Conservation (phyloP, 768 basidiomycete species). For the Galerina marginata region DNA sequence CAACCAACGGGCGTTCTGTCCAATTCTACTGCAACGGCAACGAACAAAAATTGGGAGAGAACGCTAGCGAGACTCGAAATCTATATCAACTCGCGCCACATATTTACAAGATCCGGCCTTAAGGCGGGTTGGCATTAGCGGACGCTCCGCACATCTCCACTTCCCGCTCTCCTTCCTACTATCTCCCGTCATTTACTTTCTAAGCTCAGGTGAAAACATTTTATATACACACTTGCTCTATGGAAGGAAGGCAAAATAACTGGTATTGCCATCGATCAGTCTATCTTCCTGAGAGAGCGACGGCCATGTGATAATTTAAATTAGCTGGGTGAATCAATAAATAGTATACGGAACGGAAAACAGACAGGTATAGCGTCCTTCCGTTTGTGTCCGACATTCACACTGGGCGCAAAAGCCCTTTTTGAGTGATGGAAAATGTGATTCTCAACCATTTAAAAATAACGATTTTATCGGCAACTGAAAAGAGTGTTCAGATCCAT, state of each 20-base stretch:
- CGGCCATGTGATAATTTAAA: slow-evolving; percentile 31
- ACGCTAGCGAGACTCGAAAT: neutral
- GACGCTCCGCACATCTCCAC: slow-evolving; percentile 31
- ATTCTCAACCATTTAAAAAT: no score
- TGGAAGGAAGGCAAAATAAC: neutral
- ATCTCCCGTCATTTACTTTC: neutral
- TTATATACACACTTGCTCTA: neutral
- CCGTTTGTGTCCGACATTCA: slow-evolving; percentile 19
- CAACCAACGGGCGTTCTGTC: no score
- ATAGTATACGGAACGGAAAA: slow-evolving; percentile 24
- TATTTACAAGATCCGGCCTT: slow-evolving; percentile 23
- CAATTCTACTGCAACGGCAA: neutral
- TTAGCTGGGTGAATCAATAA: slow-evolving; percentile 10
- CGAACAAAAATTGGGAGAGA: neutral
- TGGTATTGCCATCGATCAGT: neutral
- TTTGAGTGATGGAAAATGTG: no score
- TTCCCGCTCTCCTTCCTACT: slow-evolving; percentile 2
- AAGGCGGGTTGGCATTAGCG: slow-evolving; percentile 25
- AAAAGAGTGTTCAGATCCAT: no score
- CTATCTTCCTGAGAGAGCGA: neutral
- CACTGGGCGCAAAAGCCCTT: no score
- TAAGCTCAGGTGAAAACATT: neutral
- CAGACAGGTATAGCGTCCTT: slow-evolving; percentile 17
- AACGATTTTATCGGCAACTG: no score
- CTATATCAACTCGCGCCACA: slow-evolving; percentile 8